Conservation (phyloP, 1,284 basidiomycete species). For the Trichosporon sp. region DNA sequence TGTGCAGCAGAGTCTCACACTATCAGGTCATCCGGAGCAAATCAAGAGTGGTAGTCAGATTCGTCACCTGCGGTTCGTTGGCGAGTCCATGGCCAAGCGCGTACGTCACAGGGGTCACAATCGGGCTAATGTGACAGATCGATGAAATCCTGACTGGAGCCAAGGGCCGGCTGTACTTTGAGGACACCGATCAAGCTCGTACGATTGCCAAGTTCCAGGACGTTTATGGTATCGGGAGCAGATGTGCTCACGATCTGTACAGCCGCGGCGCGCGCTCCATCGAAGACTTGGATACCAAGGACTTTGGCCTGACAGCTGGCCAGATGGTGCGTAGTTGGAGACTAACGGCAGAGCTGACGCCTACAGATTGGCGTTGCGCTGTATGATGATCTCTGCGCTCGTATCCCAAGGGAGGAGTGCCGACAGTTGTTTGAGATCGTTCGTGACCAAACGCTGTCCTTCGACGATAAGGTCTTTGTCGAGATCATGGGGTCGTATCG, state of each 20-base stretch:
- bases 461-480: constrained; percentile 73
- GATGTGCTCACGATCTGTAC: constrained; percentile 72
- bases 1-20: background rate
- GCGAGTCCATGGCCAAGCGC: constrained; percentile 73
- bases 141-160: constrained; percentile 51
- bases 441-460: constrained; percentile 66
- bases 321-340: constrained; percentile 60
- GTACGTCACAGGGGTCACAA: constrained; percentile 53
- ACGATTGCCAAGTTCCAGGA: constrained; percentile 65
- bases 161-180: constrained; percentile 46
- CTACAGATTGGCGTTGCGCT: constrained; percentile 68
- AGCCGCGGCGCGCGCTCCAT: constrained; percentile 73
- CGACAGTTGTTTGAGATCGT: constrained; percentile 71
- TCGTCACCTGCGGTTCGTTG: constrained; percentile 66
- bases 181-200: constrained; percentile 46
- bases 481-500: constrained; percentile 90
- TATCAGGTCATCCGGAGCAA: constrained; percentile 57
- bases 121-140: constrained; percentile 38
- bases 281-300: constrained; percentile 66
- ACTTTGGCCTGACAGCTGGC: constrained; percentile 60
- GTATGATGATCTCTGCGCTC: constrained; percentile 69
- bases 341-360: background rate
- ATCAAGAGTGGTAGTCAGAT: constrained; percentile 70
- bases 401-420: constrained; percentile 84
- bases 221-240: constrained; percentile 78